These are phyloP conservation scores for Vitis hybrid DNA, from an alignment of 177 flowering plant species.

Conservation along the genomic window DNA sequence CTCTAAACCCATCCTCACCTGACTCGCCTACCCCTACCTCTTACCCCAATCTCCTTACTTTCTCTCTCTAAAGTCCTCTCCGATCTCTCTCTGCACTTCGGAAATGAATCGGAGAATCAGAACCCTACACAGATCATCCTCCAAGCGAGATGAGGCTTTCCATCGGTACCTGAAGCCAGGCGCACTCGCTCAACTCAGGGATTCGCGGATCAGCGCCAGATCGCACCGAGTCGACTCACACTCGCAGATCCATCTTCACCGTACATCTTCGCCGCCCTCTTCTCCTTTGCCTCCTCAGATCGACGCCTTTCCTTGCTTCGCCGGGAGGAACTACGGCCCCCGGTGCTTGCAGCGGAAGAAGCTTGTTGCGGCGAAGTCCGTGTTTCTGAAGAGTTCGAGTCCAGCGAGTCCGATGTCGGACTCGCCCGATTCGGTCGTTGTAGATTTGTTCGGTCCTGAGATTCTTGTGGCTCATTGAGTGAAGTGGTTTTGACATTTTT, in stretches of 20 bases:
- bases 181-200: conserved; percentile 37
- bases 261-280: conserved; percentile 7
- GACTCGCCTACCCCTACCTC: background rate
- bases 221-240: conserved; percentile 11
- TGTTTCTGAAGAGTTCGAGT: conserved; percentile 17
- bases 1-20: background rate
- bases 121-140: conserved; percentile 1
- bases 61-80: background rate
- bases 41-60: background rate
- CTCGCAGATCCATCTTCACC: conserved; percentile 21
- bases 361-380: conserved; percentile 46
- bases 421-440: conserved; percentile 25
- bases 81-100: background rate
- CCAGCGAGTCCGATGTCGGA: conserved; percentile 29
- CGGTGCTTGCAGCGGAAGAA: conserved; percentile 58
- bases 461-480: conserved; percentile 43
- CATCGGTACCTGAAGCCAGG: conserved; percentile 37
- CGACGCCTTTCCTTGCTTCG: conserved; percentile 42
- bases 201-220: conserved; percentile 36
- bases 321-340: conserved; percentile 37
- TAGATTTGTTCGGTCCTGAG: conserved; percentile 39
- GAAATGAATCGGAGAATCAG: conserved; percentile 19
- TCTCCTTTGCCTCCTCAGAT: conserved; percentile 1
- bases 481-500: conserved; percentile 1
- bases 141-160: conserved; percentile 6